These are phyloP conservation scores for Chlamydomonas incerta DNA, from an alignment of 139 green algal species.

Conservation along the genomic window DNA sequence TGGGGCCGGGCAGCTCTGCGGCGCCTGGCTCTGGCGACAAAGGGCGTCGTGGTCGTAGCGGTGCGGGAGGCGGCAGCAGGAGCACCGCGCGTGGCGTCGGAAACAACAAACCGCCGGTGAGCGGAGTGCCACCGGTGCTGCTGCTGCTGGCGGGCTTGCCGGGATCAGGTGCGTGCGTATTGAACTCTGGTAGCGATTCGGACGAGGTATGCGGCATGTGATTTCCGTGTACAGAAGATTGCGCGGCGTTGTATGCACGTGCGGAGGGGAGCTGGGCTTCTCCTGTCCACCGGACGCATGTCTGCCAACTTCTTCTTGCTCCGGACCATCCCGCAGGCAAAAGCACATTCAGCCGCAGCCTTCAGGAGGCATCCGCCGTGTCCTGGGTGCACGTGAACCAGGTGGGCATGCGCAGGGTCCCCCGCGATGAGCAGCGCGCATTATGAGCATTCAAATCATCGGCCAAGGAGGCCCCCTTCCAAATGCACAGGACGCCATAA, in stretches of 20 bases:
- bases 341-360: constrained; percentile 67
- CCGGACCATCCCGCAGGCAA: constrained; percentile 64
- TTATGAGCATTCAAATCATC: too few relatives aligned
- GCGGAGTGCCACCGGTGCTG: background rate
- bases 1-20: too few relatives aligned
- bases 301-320: too few relatives aligned
- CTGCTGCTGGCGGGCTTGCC: constrained; percentile 30
- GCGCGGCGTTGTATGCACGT: background rate
- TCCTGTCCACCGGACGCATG: too few relatives aligned
- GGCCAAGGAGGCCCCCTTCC: too few relatives aligned
- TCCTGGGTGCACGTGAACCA: constrained; percentile 59
- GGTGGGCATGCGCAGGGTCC: background rate
- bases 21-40: too few relatives aligned
- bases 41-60: too few relatives aligned
- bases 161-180: constrained; percentile 6
- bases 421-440: background rate
- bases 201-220: too few relatives aligned
- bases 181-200: too few relatives aligned
- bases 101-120: constrained; percentile 5
- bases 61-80: too few relatives aligned
- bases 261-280: too few relatives aligned
- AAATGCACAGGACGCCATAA: constrained; percentile 65
- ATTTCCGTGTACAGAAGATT: too few relatives aligned
- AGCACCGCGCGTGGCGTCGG: background rate
- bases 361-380: constrained; percentile 38